Evolutionary conservation across 2,329 filamentous ascomycete species (phyloP).

Genomic region (Penicillium sclerotigenum): DNA sequence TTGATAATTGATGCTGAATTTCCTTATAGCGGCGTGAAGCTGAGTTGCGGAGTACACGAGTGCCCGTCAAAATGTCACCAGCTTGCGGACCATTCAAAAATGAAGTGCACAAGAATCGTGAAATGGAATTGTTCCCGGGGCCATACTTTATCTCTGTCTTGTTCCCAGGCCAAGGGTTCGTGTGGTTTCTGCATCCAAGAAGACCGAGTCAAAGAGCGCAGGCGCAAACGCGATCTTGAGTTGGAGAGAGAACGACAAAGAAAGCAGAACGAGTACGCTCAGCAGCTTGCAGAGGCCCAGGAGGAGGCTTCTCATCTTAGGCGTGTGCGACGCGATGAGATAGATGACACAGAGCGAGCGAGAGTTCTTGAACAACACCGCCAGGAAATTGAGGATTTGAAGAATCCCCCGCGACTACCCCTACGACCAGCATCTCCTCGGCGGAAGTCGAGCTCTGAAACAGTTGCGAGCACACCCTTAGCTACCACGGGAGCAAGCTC

Average conservation of each 20-base stretch:
- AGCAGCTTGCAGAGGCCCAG: constrained; percentile 23
- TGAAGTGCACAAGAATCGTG: constrained; percentile 47
- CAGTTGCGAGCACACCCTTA: neutral
- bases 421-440: neutral
- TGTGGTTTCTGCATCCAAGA: constrained; percentile 57
- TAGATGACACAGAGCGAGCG: constrained; percentile 19
- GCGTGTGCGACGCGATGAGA: constrained; percentile 16
- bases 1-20: neutral
- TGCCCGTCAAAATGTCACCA: constrained; percentile 64
- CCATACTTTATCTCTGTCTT: constrained; percentile 52
- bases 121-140: constrained; percentile 50
- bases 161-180: constrained; percentile 37
- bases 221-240: constrained; percentile 50
- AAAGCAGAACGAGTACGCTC: constrained; percentile 21
- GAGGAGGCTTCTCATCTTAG: constrained; percentile 23
- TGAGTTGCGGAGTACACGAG: constrained; percentile 58
- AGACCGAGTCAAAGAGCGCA: constrained; percentile 44
- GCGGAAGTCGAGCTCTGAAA: neutral
- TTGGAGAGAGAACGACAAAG: constrained; percentile 38
- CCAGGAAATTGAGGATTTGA: constrained; percentile 19
- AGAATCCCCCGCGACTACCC: neutral
- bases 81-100: constrained; percentile 56
- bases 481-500: neutral
- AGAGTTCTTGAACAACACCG: constrained; percentile 19
- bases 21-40: constrained; percentile 37